Evolutionary conservation across 352 stramenopile genomes (phyloP).

Genomic region (Pythium apleroticum): DNA sequence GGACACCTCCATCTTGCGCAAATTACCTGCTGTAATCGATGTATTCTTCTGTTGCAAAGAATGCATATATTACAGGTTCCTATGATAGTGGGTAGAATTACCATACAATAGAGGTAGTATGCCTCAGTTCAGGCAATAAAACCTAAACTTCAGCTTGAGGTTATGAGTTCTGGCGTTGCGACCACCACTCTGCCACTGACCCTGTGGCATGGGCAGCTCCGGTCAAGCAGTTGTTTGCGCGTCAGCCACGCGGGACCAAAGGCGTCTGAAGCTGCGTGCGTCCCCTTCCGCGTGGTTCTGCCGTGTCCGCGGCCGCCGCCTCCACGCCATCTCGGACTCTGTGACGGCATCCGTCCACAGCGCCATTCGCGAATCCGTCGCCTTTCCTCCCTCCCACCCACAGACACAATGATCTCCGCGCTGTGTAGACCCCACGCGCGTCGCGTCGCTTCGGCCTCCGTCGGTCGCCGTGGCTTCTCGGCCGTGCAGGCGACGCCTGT

Average conservation of each 20-base stretch:
- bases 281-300: background rate
- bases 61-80: no score
- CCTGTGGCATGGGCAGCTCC: background rate
- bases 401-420: constrained; percentile 38
- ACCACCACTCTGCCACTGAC: constrained; percentile 8
- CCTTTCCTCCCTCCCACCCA: background rate
- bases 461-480: constrained; percentile 31
- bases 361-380: background rate
- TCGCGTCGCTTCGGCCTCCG: constrained; percentile 13
- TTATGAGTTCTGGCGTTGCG: constrained; percentile 7
- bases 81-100: background rate
- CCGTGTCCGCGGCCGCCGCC: background rate
- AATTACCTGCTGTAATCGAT: no score
- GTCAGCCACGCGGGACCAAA: constrained; percentile 2
- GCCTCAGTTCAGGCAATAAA: constrained; percentile 9
- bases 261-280: background rate
- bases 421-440: constrained; percentile 33
- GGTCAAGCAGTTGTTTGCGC: constrained; percentile 16
- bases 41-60: no score
- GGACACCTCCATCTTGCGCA: constrained; percentile 7
- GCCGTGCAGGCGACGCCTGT: constrained; percentile 37
- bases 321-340: no score
- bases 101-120: background rate
- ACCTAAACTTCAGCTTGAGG: constrained; percentile 4
- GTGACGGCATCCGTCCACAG: background rate